Evolutionary conservation across 108 stramenopile genomes (phyloP), one percentile per base, ranked within the genome.

Genomic region (Pseudonitzschia pungens): DNA sequence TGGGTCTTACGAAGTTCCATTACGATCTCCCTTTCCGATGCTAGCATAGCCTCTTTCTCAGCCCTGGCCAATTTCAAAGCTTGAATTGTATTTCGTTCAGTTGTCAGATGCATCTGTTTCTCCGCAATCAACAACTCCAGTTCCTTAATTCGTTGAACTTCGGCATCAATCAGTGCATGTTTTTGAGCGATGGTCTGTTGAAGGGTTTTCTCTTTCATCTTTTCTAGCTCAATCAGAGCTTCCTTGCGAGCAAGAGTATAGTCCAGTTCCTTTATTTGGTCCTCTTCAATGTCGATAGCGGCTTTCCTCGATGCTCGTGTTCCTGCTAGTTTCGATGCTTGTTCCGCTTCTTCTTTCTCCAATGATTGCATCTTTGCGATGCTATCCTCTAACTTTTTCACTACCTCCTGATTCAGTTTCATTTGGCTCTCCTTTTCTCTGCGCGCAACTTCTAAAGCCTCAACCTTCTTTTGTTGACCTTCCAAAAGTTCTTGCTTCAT

Each of bases 181-280:
- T 76, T 76, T 27, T 69, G 43, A 14, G 68, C 75, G 2, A 76
- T 76, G 10, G 75, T 63, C 22, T 69, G 65, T 33, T 76, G 55
- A 27, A 76, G 65, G 15, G 75, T 69, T 48, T 76, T 68, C 50
- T 76, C 59, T 44, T 76, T 76, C 59, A 76, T 69, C 31, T 51
- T 55, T 36, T 76, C 75, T 11, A 76, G 32, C n/a, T 76, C 75
- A 48, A 76, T 36, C 45, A 76, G 41, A 4, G 75, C 75, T 62
- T 76, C 55, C 45, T 76, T 76, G 29, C 75, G 56, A 18, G 54
- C 75, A 27, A 76, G 22, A 12, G 59, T 48, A 36, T 51, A 62
- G 33, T 76, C 75, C 4, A 76, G 45, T 50, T 76, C 67, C 28
- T 45, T 52, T 21, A 76, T 58, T 62, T 60, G 67, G 16, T 69